phyloP scores from a whole-genome alignment of 164 flowering plant species.

The Tinospora cordifolia region DNA sequence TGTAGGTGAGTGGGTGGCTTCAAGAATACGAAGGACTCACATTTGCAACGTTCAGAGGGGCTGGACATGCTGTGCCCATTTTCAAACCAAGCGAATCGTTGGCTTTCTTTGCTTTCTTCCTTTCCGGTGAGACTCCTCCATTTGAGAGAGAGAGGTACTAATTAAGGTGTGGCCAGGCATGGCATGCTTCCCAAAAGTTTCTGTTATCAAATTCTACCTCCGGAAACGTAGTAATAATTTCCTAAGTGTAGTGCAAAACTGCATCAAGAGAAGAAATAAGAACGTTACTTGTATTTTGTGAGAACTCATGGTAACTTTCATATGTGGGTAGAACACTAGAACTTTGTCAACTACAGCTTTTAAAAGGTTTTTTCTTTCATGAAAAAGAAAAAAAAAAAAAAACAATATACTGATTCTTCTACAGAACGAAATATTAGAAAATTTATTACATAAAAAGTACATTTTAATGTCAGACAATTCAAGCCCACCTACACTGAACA shows the following conservation, averaged over 20 bases:
- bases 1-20: constrained; percentile 49
- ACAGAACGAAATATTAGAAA: too few relatives aligned
- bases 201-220: background rate
- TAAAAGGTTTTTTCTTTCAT: too few relatives aligned
- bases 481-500: too few relatives aligned
- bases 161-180: background rate
- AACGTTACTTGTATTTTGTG: background rate
- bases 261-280: background rate
- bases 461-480: too few relatives aligned
- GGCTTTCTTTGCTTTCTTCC: constrained; percentile 70
- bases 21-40: constrained; percentile 75
- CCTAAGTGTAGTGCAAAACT: background rate
- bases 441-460: too few relatives aligned
- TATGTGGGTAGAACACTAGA: too few relatives aligned
- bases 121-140: constrained; percentile 26
- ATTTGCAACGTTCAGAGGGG: constrained; percentile 92
- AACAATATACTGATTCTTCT: too few relatives aligned
- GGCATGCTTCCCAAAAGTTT: background rate
- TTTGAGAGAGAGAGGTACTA: constrained; percentile 1
- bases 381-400: too few relatives aligned
- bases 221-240: background rate
- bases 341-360: too few relatives aligned
- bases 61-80: constrained; percentile 91
- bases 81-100: constrained; percentile 83
- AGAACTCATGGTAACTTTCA: too few relatives aligned